Evolutionary conservation across 352 stramenopile species (phyloP), one percentile per base, ranked within the genome.

Genomic region (Phytophthora gonapodyides): DNA sequence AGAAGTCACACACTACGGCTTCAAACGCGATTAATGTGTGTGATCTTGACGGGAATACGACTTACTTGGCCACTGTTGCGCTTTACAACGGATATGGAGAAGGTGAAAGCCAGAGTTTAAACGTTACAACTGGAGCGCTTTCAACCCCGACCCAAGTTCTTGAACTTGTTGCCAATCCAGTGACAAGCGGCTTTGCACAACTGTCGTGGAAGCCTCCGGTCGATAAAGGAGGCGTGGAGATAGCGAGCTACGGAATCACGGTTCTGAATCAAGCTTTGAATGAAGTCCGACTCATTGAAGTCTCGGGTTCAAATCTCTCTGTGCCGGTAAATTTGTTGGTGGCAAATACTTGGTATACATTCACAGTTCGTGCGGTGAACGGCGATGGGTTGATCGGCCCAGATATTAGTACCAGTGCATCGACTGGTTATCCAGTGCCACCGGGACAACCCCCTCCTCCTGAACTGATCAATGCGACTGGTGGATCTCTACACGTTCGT

Each of bases 401-500:
- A 15, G 6, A 36, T 19, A 19, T 5, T 0, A 57, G 11, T 38
- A 24, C 71, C 0, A 41, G 33, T 15, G 43, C 21, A 0, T 48
- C 27, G 10, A 87, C 79, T 21, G 12, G 33, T 17, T 11, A 4
- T 8, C 33, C 17, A 12, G 59, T 62, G 4, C 5, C 16, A 9
- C 75, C 80, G 9, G 37, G 35, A 3, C 61, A 45, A 21, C 64
- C 75, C 3, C 73, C 71, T 15, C 36, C 35, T 3, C 71, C 73
- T 10, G 7, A 45, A 5, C 51, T 87, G n/a, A 13, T 73, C 8
- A 58, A 58, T 0, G 71, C 80, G 7, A 87, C 75, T 5, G 80
- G 80, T 34, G 80, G 80, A 13, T 62, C 78, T 6, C 38, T 87
- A 12, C 47, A 75, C 44, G 41, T 89, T 8, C 46, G 57, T 7